phyloP scores from a whole-genome alignment of 2,329 filamentous ascomycete species.

The Cladophialophora yegresii region DNA sequence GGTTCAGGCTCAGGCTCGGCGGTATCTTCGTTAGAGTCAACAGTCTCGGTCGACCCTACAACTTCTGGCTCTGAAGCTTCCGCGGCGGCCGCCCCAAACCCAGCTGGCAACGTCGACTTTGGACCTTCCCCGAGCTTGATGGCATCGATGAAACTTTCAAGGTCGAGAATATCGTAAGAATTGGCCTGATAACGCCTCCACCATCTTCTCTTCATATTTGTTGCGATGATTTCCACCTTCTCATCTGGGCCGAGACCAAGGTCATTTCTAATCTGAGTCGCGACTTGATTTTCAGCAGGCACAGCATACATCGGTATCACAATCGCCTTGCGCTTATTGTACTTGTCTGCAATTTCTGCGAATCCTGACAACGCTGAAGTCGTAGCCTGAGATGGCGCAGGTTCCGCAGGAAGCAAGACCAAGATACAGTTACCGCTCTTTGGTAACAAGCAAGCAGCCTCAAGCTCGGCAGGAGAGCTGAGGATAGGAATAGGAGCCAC shows the following conservation, averaged over 20 bases:
- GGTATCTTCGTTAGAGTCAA: slow-evolving; percentile 30
- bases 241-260: slow-evolving; percentile 60
- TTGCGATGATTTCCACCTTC: slow-evolving; percentile 71
- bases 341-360: slow-evolving; percentile 73
- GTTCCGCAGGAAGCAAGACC: slow-evolving; percentile 64
- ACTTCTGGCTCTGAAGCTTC: slow-evolving; percentile 14
- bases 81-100: slow-evolving; percentile 51
- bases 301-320: slow-evolving; percentile 84
- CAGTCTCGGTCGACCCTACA: not conserved
- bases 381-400: slow-evolving; percentile 47
- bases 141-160: slow-evolving; percentile 88
- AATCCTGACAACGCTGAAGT: slow-evolving; percentile 64
- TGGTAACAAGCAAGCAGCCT: slow-evolving; percentile 69
- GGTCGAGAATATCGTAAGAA: slow-evolving; percentile 58
- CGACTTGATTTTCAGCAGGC: slow-evolving; percentile 62
- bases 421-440: slow-evolving; percentile 84
- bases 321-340: slow-evolving; percentile 64
- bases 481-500: slow-evolving; percentile 68
- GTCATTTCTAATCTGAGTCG: slow-evolving; percentile 57
- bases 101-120: slow-evolving; percentile 72
- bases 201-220: slow-evolving; percentile 86
- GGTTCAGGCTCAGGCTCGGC: slow-evolving; percentile 19
- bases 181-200: slow-evolving; percentile 69
- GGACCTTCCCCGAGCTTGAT: slow-evolving; percentile 84
- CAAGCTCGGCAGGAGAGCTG: slow-evolving; percentile 63